Evolutionary conservation across 352 stramenopile species (phyloP), one percentile per base, ranked within the genome.

Genomic region (Aphanomyces euteiches): DNA sequence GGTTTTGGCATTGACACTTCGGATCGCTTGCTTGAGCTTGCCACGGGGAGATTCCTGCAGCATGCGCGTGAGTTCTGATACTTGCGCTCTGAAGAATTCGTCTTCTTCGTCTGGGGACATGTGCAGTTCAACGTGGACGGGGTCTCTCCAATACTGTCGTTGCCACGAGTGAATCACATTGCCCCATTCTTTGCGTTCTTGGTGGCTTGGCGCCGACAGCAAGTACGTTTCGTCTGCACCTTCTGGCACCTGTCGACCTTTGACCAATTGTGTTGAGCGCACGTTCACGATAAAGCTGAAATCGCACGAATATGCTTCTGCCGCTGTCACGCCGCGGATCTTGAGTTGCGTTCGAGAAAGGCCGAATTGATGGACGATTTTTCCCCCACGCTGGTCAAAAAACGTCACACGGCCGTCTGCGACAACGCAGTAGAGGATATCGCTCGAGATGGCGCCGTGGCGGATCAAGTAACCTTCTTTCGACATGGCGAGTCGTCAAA

Each of bases 81-180:
- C 73, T 74, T 94, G 87, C 39, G 86, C 84, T 4, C 85, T 74
- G 57, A 94, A 94, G 63, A 90, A 92, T 36, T 78, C 79, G 15
- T 92, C 84, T 28, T 89, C 74, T 64, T 92, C 83, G 41, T 88
- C 77, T 15, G 81, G 75, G 5, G 68, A 74, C 38, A 88, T 79
- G 13, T 81, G 73, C 7, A 83, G 72, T 41, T 72, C 58, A 17
- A 74, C 75, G 74, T 92, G 83, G 58, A 89, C 78, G 5, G 87
- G 87, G 41, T 95, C 87, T 41, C 84, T 78, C 87, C 87, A 93
- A 74, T 93, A 95, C 69, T 89, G 88, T 36, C 87, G 83, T 70
- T 95, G 87, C 87, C 87, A 95, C 19, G 82, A 83, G 67, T 92
- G 82, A 71, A 95, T 93, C 21, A 83, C 81, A 61, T 93, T 95